These are phyloP conservation scores for Penicillium sp. DNA, from an alignment of 2,329 filamentous ascomycete genomes.

Conservation along the genomic window DNA sequence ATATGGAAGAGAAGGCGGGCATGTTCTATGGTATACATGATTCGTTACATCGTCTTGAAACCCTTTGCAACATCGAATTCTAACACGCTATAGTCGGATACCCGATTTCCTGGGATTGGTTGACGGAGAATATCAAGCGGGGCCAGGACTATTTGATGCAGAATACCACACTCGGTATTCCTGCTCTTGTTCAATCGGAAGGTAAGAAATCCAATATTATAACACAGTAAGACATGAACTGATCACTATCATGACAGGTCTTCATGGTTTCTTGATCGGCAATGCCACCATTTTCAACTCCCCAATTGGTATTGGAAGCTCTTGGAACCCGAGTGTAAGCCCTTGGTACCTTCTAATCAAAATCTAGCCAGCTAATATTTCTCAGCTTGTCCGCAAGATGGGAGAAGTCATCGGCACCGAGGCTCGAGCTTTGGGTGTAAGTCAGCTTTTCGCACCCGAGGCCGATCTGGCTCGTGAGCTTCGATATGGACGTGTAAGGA, in stretches of 20 bases:
- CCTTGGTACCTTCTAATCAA: not conserved
- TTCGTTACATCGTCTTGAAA: not conserved
- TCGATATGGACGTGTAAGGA: slow-evolving; percentile 62
- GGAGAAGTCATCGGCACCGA: slow-evolving; percentile 65
- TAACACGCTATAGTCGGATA: slow-evolving; percentile 56
- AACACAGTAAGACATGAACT: not conserved
- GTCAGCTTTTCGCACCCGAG: slow-evolving; percentile 71
- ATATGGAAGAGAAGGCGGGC: slow-evolving; percentile 65
- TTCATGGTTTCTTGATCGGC: slow-evolving; percentile 69
- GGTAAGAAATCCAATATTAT: slow-evolving; percentile 37
- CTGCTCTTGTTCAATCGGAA: slow-evolving; percentile 71
- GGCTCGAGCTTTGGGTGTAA: slow-evolving; percentile 66
- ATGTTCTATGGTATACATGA: slow-evolving; percentile 57
- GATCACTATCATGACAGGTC: slow-evolving; percentile 31
- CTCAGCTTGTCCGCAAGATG: slow-evolving; percentile 63
- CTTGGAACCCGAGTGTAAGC: slow-evolving; percentile 61
- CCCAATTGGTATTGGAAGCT: slow-evolving; percentile 70
- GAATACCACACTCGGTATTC: slow-evolving; percentile 68
- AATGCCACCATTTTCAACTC: slow-evolving; percentile 81
- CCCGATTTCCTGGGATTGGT: slow-evolving; percentile 62
- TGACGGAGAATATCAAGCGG: slow-evolving; percentile 62
- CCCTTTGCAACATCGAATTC: not conserved
- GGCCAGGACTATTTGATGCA: slow-evolving; percentile 70
- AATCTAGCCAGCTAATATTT: not conserved
- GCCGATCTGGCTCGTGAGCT: slow-evolving; percentile 71